A percentile compares a stretch with the other conserved stretches of the same genome.
These are phyloP conservation scores for Tubosaeta sp. DNA, from an alignment of 768 basidiomycete genomes.

Conservation along the genomic window DNA sequence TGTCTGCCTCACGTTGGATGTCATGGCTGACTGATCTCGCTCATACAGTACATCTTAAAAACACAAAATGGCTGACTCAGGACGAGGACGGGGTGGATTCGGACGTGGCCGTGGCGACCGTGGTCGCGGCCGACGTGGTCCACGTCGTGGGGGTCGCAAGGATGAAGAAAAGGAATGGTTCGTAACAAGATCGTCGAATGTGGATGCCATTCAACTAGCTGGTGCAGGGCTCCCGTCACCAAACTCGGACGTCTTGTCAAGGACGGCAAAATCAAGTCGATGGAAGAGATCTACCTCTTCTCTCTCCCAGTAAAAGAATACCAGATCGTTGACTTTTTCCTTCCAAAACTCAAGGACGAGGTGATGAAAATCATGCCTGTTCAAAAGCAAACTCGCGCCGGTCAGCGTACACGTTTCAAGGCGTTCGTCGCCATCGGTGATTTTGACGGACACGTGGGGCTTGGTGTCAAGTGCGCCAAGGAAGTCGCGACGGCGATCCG, in stretches of 20 bases:
- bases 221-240: conserved; percentile 87
- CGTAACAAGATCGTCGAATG: conserved; percentile 22
- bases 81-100: conserved; percentile 88
- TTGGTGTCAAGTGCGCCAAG: conserved; percentile 99
- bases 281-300: conserved; percentile 99
- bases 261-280: conserved; percentile 99
- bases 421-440: conserved; percentile 99
- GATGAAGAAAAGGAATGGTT: conserved; percentile 99
- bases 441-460: conserved; percentile 96
- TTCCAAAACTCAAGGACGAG: conserved; percentile 98
- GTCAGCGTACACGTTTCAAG: conserved; percentile 99
- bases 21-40: conserved; percentile 28
- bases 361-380: conserved; percentile 99
- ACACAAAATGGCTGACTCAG: conserved; percentile 77
- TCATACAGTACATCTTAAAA: conserved; percentile 21
- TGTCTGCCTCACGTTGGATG: conserved; percentile 37
- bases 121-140: conserved; percentile 65
- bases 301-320: conserved; percentile 99
- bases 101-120: conserved; percentile 78
- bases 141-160: conserved; percentile 95
- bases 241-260: conserved; percentile 99
- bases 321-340: conserved; percentile 99
- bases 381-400: conserved; percentile 99
- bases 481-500: conserved; percentile 99
- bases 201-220: conserved; percentile 5